Percentiles rank a stretch among this genome's conserved stretches.
These are phyloP conservation scores for Ophiostoma tasmaniense DNA, from an alignment of 2,329 filamentous ascomycete species.

Conservation along the genomic window DNA sequence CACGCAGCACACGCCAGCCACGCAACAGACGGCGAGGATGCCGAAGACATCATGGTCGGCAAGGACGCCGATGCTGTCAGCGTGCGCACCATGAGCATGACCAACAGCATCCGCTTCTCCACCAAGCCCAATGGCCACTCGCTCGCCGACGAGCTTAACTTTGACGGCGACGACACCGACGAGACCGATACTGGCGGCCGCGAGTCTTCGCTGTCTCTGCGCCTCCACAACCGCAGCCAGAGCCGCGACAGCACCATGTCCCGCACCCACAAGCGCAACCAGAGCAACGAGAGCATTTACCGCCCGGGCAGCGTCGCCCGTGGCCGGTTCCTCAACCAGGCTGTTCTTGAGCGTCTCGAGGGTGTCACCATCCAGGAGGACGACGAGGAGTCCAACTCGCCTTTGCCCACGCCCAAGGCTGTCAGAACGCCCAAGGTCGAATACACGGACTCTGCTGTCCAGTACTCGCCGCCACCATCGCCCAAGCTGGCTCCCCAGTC, in stretches of 20 bases:
- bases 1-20: constrained; percentile 46
- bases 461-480: constrained; percentile 76
- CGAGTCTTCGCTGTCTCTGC: constrained; percentile 49
- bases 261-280: constrained; percentile 41
- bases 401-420: constrained; percentile 23
- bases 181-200: constrained; percentile 64
- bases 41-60: constrained; percentile 39
- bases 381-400: constrained; percentile 27
- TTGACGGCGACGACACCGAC: constrained; percentile 69
- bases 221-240: constrained; percentile 33
- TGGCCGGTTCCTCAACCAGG: constrained; percentile 45
- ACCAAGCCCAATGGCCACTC: constrained; percentile 59
- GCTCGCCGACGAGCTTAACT: constrained; percentile 82
- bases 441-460: constrained; percentile 70
- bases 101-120: constrained; percentile 67
- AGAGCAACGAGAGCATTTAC: constrained; percentile 50
- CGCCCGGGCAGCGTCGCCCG: constrained; percentile 47
- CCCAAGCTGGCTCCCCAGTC: constrained; percentile 40
- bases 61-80: constrained; percentile 66
- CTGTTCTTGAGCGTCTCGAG: constrained; percentile 48
- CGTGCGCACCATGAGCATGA: constrained; percentile 63
- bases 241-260: constrained; percentile 50
- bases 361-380: constrained; percentile 44
- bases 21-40: constrained; percentile 45
- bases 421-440: constrained; percentile 25